Percentiles rank a stretch among this genome's conserved stretches.
Evolutionary conservation across 257 asterid genomes (phyloP).

Genomic region (Nicotiana attenuata): DNA sequence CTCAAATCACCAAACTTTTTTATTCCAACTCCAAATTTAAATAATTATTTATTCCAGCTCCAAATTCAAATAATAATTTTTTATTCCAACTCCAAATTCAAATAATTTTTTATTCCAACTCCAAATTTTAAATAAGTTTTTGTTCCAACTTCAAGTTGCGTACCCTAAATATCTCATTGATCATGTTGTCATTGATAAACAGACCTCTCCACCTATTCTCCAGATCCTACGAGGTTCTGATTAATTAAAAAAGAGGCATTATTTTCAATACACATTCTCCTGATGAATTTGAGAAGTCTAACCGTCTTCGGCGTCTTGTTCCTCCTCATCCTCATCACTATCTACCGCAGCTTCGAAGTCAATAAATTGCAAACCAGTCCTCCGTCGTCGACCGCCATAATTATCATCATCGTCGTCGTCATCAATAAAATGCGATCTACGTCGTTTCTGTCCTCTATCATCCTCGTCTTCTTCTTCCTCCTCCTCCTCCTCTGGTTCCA

Average conservation of each 20-base stretch:
- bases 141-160: neutral
- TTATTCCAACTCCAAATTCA: neutral
- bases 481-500: conserved; percentile 23
- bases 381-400: conserved; percentile 29
- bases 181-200: neutral
- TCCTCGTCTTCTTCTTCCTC: conserved; percentile 64
- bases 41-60: neutral
- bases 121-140: too few species aligned
- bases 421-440: conserved; percentile 59
- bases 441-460: conserved; percentile 61
- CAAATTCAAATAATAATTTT: too few species aligned
- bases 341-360: conserved; percentile 79
- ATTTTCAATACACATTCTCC: neutral
- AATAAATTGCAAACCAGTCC: conserved; percentile 44
- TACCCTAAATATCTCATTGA: neutral
- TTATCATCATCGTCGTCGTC: conserved; percentile 76
- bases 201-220: neutral
- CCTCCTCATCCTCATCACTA: conserved; percentile 90
- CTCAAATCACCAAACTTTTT: neutral
- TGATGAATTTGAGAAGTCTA: conserved; percentile 12
- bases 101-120: neutral
- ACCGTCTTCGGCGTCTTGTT: conserved; percentile 94
- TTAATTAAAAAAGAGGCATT: neutral
- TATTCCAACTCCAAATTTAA: neutral
- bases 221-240: neutral